Evolutionary conservation across 192 early-diverging fungal species (phyloP).

Genomic region (Coemansia sp.): DNA sequence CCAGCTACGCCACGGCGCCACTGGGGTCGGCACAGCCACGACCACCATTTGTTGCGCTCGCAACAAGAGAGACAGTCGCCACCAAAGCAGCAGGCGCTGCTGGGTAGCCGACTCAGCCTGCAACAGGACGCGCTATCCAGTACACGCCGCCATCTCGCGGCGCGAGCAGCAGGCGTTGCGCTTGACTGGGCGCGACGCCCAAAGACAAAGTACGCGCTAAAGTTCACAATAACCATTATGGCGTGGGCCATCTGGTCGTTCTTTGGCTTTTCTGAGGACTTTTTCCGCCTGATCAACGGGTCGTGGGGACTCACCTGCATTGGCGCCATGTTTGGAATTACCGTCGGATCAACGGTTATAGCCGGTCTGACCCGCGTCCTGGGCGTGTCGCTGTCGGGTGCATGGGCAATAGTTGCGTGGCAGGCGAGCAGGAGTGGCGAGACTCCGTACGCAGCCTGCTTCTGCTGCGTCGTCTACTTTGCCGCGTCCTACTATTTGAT

Average conservation of each 20-base stretch:
- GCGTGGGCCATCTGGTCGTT: conserved; percentile 43
- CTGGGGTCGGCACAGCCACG: background rate
- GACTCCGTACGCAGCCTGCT: conserved; percentile 14
- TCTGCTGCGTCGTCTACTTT: conserved; percentile 33
- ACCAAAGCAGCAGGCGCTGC: background rate
- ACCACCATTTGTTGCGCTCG: background rate
- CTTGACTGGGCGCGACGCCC: conserved; percentile 25
- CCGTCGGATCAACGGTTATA: conserved; percentile 32
- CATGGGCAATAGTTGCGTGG: conserved; percentile 46
- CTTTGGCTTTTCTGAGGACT: conserved; percentile 13
- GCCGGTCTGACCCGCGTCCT: conserved; percentile 30
- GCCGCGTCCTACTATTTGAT: conserved; percentile 19
- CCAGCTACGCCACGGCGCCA: background rate
- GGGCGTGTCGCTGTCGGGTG: conserved; percentile 14
- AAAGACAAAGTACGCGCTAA: conserved; percentile 41
- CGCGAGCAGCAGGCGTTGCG: conserved; percentile 4
- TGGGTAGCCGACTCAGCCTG: background rate
- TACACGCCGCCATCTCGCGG: conserved; percentile 13
- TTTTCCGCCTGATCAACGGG: conserved; percentile 23
- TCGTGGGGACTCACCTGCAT: conserved; percentile 38
- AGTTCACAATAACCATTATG: conserved; percentile 44
- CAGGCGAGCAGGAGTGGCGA: conserved; percentile 13
- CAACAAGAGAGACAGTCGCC: background rate
- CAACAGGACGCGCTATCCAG: conserved; percentile 13
- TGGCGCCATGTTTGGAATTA: conserved; percentile 30